Conservation (phyloP, 345 rosid species). For the Garcia nutans region DNA sequence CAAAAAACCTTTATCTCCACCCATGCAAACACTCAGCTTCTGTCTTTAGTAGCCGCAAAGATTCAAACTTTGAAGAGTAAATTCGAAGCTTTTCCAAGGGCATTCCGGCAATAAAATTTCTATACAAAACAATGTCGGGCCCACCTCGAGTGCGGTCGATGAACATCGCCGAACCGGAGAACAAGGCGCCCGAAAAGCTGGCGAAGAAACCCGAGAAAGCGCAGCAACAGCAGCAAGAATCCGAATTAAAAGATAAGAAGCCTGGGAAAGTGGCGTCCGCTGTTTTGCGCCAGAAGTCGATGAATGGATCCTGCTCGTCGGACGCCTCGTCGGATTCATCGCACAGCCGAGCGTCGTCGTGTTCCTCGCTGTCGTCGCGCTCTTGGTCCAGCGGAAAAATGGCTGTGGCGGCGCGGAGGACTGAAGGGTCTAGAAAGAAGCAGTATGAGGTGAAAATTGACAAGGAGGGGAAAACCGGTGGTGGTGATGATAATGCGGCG, state of each 20-base stretch:
- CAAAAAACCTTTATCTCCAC: neutral
- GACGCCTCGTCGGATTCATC: constrained; percentile 17
- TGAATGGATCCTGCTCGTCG: constrained; percentile 22
- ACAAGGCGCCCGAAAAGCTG: constrained; percentile 50
- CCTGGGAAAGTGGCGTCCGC: constrained; percentile 11
- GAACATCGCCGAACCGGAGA: constrained; percentile 49
- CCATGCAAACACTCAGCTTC: neutral
- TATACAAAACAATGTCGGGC: constrained; percentile 47
- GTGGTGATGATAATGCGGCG: constrained; percentile 1
- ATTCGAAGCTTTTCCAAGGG: neutral
- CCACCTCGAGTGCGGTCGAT: constrained; percentile 52
- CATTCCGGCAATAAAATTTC: neutral
- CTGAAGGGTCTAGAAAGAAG: constrained; percentile 11
- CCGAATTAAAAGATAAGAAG: constrained; percentile 40
- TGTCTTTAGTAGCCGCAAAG: neutral
- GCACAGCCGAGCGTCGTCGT: constrained; percentile 10
- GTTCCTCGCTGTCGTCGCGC: constrained; percentile 5
- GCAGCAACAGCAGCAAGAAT: constrained; percentile 21
- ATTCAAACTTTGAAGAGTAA: neutral
- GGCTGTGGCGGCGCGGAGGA: neutral
- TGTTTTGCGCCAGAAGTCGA: constrained; percentile 18
- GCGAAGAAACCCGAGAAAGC: constrained; percentile 37
- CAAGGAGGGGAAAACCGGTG: neutral
- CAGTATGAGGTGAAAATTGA: constrained; percentile 8
- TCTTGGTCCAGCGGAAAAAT: constrained; percentile 8